Base-by-base conservation (phyloP, 2,329 filamentous ascomycete species). In the Botrytis paeoniae region DNA sequence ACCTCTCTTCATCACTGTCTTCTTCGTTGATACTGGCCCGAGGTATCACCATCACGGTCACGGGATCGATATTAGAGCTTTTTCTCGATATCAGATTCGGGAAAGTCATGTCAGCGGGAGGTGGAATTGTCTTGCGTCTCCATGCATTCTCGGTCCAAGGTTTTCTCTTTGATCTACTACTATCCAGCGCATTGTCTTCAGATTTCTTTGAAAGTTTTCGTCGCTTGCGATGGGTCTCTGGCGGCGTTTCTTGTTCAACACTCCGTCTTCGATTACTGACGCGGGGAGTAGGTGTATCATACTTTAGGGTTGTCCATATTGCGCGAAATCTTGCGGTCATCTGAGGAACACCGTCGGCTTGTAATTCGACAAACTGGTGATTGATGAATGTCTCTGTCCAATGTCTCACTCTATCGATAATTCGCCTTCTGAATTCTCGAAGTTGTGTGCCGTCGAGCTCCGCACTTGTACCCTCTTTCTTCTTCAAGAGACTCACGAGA, bases 381-480 rank as follows among this genome's bases (percentile, higher is more conserved):
- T 70, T 69, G 39, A 73, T 25, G 35, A 73, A 73, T 69, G 32
- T 43, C 32, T 70, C 60, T 57, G 71, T 73, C 41, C 61, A 70
- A 35, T 51, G 41, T 20, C 69, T 73, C 29, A 73, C 43, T 69
- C 57, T 73, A n/a, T 70, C 64, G 20, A 70, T 45, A n/a, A 73
- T 45, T 62, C 71, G 64, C 18, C 29, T 54, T 32, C 20, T 37
- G 59, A 70, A 73, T n/a, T 69, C 71, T 41, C 43, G 65, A 61
- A 69, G 59, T 22, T 59, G 54, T 22, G 54, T 43, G 7, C 41
- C 14, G 29, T 70, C 64, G 12, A 73, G 20, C 22, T 69, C 71
- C 32, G 32, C n/a, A 22, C 22, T 48, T 16, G 54, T 16, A 6
- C 64, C 35, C 41, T 64, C 63, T 10, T 64, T 45, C 22, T 64